Evolutionary conservation across 2,329 filamentous ascomycete species (phyloP), one percentile per base, ranked within the genome.

Genomic region (Xylariales sp.): DNA sequence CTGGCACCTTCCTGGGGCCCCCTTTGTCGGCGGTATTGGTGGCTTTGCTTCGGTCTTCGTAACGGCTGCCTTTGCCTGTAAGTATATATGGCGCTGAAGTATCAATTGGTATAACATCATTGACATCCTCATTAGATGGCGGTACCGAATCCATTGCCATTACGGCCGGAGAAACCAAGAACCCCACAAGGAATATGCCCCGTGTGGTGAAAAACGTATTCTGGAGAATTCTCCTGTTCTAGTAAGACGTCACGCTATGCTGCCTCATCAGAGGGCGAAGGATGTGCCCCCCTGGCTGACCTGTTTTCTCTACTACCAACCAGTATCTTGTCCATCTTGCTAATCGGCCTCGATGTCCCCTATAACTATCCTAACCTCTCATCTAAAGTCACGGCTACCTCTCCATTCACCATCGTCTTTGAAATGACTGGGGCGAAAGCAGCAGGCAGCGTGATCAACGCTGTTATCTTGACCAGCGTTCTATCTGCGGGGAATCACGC

Each of bases 31-130:
- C 3, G 80, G 80, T 1, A 78, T 83, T 14, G 78, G 78, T 27
- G 78, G 79, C 1, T 83, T 84, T 46, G 78, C 78, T 1, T 81
- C 76, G 15, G 79, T 83, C 29, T 78, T 78, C 45, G 74, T 79
- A 11, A 78, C 73, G 0, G 75, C 75, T n/a, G 69, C 64, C 39
- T 83, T 83, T 53, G 76, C 79, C 18, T 81, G 28, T 29, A 29
- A 29, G 28, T 14, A n/a, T n/a, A n/a, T 14, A 14, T 14, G 8
- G n/a, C 17, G 14, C 17, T 10, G 28, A 14, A n/a, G 24, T 27
- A n/a, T 27, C 24, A 13, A 29, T 8, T 29, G 17, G 7, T 29
- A 14, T 29, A 7, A n/a, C 28, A 16, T 27, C n/a, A 14, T 16
- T 29, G n/a, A 29, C 28, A 3, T 27, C 8, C 28, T 16, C n/a